phyloP scores from a whole-genome alignment of 176 grass and related monocot species.

The Raddia distichophylla region DNA sequence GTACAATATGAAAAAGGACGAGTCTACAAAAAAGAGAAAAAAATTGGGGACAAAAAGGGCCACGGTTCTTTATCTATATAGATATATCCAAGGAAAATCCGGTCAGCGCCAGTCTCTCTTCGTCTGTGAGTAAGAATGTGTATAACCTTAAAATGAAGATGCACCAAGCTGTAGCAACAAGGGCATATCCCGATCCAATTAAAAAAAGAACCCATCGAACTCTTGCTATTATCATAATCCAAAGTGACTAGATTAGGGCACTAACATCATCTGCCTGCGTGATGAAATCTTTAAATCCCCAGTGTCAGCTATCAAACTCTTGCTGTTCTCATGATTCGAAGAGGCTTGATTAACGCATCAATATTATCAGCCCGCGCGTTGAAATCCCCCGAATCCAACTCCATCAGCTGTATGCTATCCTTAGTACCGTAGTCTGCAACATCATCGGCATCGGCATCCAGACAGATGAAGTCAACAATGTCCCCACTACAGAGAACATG shows the following conservation, averaged over 20 bases:
- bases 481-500: conserved; percentile 35
- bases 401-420: conserved; percentile 28
- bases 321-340: conserved; percentile 71
- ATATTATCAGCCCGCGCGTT: conserved; percentile 56
- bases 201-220: conserved; percentile 27
- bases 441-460: conserved; percentile 31
- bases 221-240: conserved; percentile 51
- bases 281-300: conserved; percentile 27
- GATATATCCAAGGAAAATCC: conserved; percentile 6
- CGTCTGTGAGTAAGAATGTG: background rate
- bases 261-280: conserved; percentile 57
- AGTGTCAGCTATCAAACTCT: conserved; percentile 38
- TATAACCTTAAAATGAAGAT: background rate
- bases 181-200: background rate
- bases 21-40: conserved; percentile 19
- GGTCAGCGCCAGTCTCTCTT: background rate
- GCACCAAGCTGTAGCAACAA: background rate
- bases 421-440: conserved; percentile 4
- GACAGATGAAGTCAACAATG: conserved; percentile 60
- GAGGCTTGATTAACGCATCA: conserved; percentile 78
- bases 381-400: conserved; percentile 37
- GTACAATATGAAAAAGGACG: conserved; percentile 30
- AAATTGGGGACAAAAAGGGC: background rate
- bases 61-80: conserved; percentile 17
- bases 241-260: conserved; percentile 58